Evolutionary conservation across 768 basidiomycete species (phyloP).

Genomic region (Erythrobasidium yunnanense): DNA sequence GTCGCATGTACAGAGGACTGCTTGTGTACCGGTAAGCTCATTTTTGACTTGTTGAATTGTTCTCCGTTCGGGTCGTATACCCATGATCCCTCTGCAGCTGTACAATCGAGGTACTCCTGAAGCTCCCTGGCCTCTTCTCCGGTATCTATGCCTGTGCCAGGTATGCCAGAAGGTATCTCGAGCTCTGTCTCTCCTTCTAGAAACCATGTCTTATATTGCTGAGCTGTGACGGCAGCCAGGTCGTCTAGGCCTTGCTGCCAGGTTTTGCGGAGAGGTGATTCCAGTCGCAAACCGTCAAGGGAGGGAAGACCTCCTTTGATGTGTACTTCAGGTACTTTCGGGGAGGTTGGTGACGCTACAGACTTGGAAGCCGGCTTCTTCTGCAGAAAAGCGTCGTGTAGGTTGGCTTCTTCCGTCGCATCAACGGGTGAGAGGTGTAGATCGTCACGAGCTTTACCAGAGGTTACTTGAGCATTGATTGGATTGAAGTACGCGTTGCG

Average conservation of each 20-base stretch:
- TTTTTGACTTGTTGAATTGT: background rate
- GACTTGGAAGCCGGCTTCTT: background rate
- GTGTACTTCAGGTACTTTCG: background rate
- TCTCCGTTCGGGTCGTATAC: slow-evolving; percentile 29
- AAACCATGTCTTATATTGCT: background rate
- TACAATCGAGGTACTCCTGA: slow-evolving; percentile 36
- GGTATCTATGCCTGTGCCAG: slow-evolving; percentile 31
- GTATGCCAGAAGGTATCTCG: slow-evolving; percentile 28
- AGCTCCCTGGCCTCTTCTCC: slow-evolving; percentile 22
- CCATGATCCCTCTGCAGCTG: slow-evolving; percentile 28
- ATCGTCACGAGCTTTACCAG: too few relatives aligned
- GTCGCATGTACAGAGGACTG: slow-evolving; percentile 28
- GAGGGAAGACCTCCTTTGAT: background rate
- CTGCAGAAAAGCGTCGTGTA: background rate
- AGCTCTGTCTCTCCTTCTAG: background rate
- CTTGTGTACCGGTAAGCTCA: slow-evolving; percentile 35
- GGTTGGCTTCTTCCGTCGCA: background rate
- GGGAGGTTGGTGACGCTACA: background rate
- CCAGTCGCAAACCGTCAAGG: background rate
- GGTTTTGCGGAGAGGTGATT: slow-evolving; percentile 1
- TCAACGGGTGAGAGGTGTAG: too few relatives aligned
- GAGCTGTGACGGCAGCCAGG: background rate
- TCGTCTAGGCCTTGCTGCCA: background rate
- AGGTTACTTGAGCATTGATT: too few relatives aligned
- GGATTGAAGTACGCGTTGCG: too few relatives aligned